phyloP scores from a whole-genome alignment of 2,329 filamentous ascomycete genomes.

The Penicillium brevicompactum region DNA sequence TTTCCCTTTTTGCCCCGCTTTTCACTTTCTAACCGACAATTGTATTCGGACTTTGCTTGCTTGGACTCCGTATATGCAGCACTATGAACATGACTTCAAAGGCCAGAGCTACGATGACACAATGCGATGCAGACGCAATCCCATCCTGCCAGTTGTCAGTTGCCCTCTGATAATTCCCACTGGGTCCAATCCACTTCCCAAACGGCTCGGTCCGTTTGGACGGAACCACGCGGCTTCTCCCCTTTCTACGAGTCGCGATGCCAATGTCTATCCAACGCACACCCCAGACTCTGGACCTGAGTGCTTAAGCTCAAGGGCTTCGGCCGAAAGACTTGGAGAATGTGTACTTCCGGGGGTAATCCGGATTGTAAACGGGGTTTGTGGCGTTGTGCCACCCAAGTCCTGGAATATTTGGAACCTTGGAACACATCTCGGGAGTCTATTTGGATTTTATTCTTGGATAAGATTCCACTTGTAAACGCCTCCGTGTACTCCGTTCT shows the following conservation, averaged over 20 bases:
- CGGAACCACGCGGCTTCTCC: slow-evolving; percentile 4
- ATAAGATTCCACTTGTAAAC: neutral
- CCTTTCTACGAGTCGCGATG: neutral
- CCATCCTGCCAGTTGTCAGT: neutral
- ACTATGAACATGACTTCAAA: neutral
- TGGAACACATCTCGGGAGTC: neutral
- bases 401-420: neutral
- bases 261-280: neutral
- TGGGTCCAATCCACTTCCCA: neutral
- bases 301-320: neutral
- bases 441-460: neutral
- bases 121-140: neutral
- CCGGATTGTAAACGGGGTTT: neutral
- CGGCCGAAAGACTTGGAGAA: neutral
- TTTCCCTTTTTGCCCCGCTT: neutral
- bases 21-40: neutral
- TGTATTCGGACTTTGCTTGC: neutral
- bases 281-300: neutral
- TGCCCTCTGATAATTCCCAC: neutral
- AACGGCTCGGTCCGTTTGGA: slow-evolving; percentile 9
- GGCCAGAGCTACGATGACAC: neutral
- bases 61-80: neutral
- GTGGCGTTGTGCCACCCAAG: slow-evolving; percentile 2
- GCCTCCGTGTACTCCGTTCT: neutral
- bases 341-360: neutral